These are phyloP conservation scores for Limnanthes douglasii DNA, from an alignment of 345 rosid genomes.

Conservation along the genomic window DNA sequence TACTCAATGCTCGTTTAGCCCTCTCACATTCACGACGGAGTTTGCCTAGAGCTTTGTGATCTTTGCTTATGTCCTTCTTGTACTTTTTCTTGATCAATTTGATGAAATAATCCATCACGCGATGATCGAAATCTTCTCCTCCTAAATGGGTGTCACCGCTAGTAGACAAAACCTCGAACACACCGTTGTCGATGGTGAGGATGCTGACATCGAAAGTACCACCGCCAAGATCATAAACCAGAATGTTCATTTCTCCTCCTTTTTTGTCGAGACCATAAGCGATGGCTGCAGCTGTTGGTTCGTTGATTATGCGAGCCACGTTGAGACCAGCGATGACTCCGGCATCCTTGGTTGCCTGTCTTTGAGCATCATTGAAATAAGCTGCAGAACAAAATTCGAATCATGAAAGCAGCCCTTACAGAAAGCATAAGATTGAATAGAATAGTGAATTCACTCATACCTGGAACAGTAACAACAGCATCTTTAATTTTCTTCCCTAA, in stretches of 20 bases:
- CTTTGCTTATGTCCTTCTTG: constrained; percentile 25
- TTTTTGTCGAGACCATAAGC: constrained; percentile 40
- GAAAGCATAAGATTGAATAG: not conserved
- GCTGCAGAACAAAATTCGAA: constrained; percentile 5
- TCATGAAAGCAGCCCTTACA: not conserved
- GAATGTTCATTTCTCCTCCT: constrained; percentile 23
- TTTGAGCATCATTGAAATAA: constrained; percentile 34
- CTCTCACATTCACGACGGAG: constrained; percentile 39
- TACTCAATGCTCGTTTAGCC: constrained; percentile 40
- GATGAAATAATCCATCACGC: constrained; percentile 39
- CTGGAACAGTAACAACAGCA: constrained; percentile 47
- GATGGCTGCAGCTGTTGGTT: constrained; percentile 47
- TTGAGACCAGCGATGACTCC: constrained; percentile 31
- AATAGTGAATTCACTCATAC: not conserved
- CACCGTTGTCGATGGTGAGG: constrained; percentile 31
- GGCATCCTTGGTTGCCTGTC: constrained; percentile 42
- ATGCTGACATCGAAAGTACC: constrained; percentile 44
- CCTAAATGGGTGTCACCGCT: constrained; percentile 42
- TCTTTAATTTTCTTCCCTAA: constrained; percentile 36
- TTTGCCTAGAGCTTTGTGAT: constrained; percentile 31
- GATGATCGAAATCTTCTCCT: constrained; percentile 42
- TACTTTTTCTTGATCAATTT: constrained; percentile 32
- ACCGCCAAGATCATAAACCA: constrained; percentile 44
- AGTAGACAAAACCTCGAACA: constrained; percentile 36
- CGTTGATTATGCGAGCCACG: constrained; percentile 39